Base-by-base conservation (phyloP, 2,329 filamentous ascomycete genomes). In the Ophiostoma ulmi region DNA sequence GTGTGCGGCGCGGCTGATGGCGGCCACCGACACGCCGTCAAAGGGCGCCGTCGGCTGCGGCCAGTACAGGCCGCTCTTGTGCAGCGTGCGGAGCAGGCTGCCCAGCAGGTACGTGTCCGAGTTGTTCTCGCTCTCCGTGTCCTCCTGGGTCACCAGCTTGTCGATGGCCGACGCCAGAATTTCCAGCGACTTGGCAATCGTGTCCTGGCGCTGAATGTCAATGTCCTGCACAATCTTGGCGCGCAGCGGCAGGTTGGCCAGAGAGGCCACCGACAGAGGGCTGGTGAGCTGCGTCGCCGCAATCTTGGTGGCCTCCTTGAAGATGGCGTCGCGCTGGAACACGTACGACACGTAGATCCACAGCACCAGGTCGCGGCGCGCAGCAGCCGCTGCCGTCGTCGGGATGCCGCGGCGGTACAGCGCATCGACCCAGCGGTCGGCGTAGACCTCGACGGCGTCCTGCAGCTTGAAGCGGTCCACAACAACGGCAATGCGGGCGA, bases 401-500 rank as follows among this genome's bases (percentile, higher is more conserved):
- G 75, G 74, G 35, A 75, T 36, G 5, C 61, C 68, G 5, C 58
- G 65, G n/a, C 71, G 70, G 55, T 73, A 69, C 26, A 78, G 74
- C 17, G 70, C 69, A 13, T 71, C 71, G 67, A 83, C 77, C 83
- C 83, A 84, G 8, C 76, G 76, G 8, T 81, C 78, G 0, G 79
- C 78, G 65, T 81, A 82, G 0, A 80, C 72, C 68, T 83, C 80
- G 2, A 83, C 78, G 0, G 80, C 79, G 64, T 84, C 82, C 20
- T 77, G 73, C 72, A 81, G 81, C 68, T 78, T 76, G 72, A 82
- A 82, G 38, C 79, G 80, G 71, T 83, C 80, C 5, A 82, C 78
- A 20, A 85, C 76, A 2, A 80, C 76, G 5, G 81, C 81, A 5
- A 85, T 76, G 70, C 81, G 80, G n/a, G 79, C 78, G 13, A 85